Evolutionary conservation across 352 stramenopile genomes (phyloP), one percentile per base, ranked within the genome.

Genomic region (Globisporangium cylindrosporum): DNA sequence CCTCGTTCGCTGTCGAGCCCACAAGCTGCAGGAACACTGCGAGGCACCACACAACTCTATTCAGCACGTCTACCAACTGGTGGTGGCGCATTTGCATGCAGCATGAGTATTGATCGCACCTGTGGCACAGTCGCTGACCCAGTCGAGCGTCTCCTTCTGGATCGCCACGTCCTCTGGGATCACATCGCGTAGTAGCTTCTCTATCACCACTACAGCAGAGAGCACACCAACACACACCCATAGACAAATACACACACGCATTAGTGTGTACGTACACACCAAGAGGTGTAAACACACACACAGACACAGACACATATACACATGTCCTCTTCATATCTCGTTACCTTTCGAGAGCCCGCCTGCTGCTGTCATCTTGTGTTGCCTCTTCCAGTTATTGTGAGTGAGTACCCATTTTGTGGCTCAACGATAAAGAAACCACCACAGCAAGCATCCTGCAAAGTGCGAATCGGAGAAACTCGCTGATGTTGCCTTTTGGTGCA

Each of bases 121-220:
- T 55, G 70, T 64, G 24, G 82, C 76, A 63, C 81, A 86, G 63
- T 92, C 82, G 56, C 71, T 82, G 48, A 86, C 72, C 82, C 82
- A 91, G 57, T 91, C 84, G 34, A 90, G 60, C 34, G 82, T 85
- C 76, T 91, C 81, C 57, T 90, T 89, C 48, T 80, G 81, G 20
- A 91, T 75, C 53, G 66, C 29, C n/a, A 82, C 54, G 54, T 91
- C 68, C 54, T 89, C 74, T 10, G 79, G 77, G 20, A 88, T 67
- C 49, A 79, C 84, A 18, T 92, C 82, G 0, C 74, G 79, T 63
- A 92, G 64, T 61, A 88, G 64, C 69, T 84, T 80, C 60, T 80
- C 71, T 7, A 84, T 74, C 55, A 73, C 49, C 14, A 64, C 70
- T 75, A 14, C n/a, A 49, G 4, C 24, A 48, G 8, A 20, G 1